These are phyloP conservation scores for Rhodocollybia butyracea DNA, from an alignment of 768 basidiomycete species.

Conservation along the genomic window DNA sequence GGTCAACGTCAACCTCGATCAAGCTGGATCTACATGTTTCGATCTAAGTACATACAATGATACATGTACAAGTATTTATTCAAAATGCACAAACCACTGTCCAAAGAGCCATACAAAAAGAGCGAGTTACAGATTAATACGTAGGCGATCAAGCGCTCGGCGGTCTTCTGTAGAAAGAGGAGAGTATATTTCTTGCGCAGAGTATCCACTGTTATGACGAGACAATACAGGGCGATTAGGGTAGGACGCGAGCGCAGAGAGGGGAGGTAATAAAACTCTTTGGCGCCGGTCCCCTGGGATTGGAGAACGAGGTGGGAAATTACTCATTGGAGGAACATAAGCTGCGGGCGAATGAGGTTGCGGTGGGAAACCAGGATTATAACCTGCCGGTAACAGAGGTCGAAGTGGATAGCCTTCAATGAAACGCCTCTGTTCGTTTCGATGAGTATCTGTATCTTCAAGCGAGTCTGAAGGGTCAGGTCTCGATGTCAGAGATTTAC, in stretches of 20 bases:
- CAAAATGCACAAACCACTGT: no score
- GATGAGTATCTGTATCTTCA: constrained; percentile 37
- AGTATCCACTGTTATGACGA: constrained; percentile 21
- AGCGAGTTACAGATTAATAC: constrained; percentile 49
- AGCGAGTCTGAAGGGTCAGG: constrained; percentile 43
- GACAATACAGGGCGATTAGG: constrained; percentile 12
- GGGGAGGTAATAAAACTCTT: constrained; percentile 19
- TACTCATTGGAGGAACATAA: no score
- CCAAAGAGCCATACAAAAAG: no score
- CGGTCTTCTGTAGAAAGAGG: constrained; percentile 55
- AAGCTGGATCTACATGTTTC: no score
- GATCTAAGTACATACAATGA: no score
- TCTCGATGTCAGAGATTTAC: constrained; percentile 46
- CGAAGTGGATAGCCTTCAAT: not conserved
- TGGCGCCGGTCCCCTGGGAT: constrained; percentile 5
- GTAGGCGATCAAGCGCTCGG: constrained; percentile 54
- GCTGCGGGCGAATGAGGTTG: no score
- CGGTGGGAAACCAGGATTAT: constrained; percentile 12
- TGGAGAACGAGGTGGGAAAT: constrained; percentile 10
- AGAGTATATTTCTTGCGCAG: constrained; percentile 26
- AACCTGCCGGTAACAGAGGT: constrained; percentile 11
- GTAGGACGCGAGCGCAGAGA: constrained; percentile 17
- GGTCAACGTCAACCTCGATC: not conserved
- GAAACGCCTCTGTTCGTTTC: not conserved
- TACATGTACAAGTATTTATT: no score